These are phyloP conservation scores for Paracoccidioides lutzii DNA, from an alignment of 2,329 filamentous ascomycete species.

Conservation along the genomic window DNA sequence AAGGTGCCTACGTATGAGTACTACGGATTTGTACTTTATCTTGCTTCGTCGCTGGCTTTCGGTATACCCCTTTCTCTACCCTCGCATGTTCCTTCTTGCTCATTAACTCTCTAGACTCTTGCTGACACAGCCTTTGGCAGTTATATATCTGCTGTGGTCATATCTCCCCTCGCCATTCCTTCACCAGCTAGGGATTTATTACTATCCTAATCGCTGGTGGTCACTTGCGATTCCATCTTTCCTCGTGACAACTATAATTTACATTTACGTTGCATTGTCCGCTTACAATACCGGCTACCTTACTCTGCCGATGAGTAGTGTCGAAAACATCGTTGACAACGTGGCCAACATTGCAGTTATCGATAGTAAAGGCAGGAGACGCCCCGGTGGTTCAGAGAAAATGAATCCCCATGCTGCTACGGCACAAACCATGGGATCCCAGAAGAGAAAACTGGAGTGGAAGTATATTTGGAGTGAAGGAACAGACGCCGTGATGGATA, in stretches of 20 bases:
- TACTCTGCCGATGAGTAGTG: slow-evolving; percentile 62
- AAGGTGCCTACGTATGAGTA: slow-evolving; percentile 99
- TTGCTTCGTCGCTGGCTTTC: slow-evolving; percentile 74
- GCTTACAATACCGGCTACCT: slow-evolving; percentile 82
- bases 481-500: slow-evolving; percentile 94
- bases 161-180: slow-evolving; percentile 87
- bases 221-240: slow-evolving; percentile 82
- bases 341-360: slow-evolving; percentile 75
- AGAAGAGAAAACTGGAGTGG: slow-evolving; percentile 51
- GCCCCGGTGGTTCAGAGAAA: slow-evolving; percentile 31
- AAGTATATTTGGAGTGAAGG: slow-evolving; percentile 74
- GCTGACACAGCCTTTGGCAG: slow-evolving; percentile 12
- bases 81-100: background rate
- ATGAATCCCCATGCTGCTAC: slow-evolving; percentile 30
- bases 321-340: slow-evolving; percentile 87
- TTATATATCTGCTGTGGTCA: slow-evolving; percentile 64
- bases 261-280: slow-evolving; percentile 87
- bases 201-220: slow-evolving; percentile 98
- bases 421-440: slow-evolving; percentile 30
- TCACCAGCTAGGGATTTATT: slow-evolving; percentile 84
- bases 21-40: slow-evolving; percentile 94
- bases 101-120: background rate
- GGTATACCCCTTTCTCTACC: slow-evolving; percentile 36
- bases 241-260: slow-evolving; percentile 74
- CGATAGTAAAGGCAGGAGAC: slow-evolving; percentile 53